A percentile compares a stretch with the other conserved stretches of the same genome.
These are phyloP conservation scores for Zasmidium citrigriseum DNA, from an alignment of 2,329 filamentous ascomycete genomes.

Conservation along the genomic window DNA sequence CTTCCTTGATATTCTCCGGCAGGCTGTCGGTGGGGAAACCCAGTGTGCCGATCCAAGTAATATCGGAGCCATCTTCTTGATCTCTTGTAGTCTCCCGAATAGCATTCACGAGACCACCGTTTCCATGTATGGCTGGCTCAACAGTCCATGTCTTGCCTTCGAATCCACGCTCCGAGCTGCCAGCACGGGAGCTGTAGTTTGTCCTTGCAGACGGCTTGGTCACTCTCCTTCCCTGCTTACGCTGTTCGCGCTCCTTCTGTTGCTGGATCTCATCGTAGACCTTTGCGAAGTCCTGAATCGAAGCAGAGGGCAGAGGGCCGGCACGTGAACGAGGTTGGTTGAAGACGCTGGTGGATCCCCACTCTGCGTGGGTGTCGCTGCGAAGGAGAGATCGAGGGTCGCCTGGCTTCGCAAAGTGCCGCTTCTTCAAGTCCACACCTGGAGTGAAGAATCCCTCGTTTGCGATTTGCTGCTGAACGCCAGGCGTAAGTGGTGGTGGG, in stretches of 20 bases:
- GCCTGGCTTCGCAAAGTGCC: conserved; percentile 53
- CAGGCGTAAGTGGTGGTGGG: conserved; percentile 46
- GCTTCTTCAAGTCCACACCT: conserved; percentile 47
- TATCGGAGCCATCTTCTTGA: conserved; percentile 70
- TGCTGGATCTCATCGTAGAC: conserved; percentile 40
- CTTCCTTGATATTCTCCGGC: conserved; percentile 71
- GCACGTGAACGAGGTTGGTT: conserved; percentile 80
- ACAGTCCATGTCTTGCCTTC: conserved; percentile 80
- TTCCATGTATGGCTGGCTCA: conserved; percentile 84
- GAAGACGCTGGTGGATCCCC: conserved; percentile 62
- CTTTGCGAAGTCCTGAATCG: conserved; percentile 69
- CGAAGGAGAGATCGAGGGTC: conserved; percentile 61
- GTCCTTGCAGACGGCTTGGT: conserved; percentile 21
- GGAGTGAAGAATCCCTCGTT: conserved; percentile 48
- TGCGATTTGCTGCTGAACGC: conserved; percentile 15
- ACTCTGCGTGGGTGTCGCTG: conserved; percentile 73
- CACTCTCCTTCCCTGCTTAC: conserved; percentile 18
- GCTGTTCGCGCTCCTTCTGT: conserved; percentile 14
- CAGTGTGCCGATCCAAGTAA: conserved; percentile 88
- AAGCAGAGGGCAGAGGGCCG: conserved; percentile 71
- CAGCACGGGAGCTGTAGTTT: conserved; percentile 31
- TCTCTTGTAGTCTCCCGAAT: conserved; percentile 62
- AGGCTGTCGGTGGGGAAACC: conserved; percentile 93
- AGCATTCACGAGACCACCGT: conserved; percentile 87
- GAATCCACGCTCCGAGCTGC: conserved; percentile 52